Conservation (phyloP, 805 yeast species). For the Starmerella sp. region DNA sequence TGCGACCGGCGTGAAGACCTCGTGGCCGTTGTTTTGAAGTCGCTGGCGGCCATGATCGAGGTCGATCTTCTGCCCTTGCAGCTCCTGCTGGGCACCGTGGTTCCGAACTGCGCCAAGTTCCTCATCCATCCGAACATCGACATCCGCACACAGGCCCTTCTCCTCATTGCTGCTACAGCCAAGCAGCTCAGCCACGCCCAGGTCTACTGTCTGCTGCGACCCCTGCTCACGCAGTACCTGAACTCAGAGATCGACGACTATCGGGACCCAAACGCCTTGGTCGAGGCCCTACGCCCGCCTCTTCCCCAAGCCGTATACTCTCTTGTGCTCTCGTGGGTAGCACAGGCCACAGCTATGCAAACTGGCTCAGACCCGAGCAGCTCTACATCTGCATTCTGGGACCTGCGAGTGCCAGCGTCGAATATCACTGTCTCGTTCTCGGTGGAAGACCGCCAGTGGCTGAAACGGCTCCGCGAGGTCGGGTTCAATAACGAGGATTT, state of each 20-base stretch:
- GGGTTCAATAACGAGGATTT: constrained; percentile 63
- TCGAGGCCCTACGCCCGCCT: constrained; percentile 52
- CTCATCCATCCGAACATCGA: constrained; percentile 78
- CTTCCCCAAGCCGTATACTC: constrained; percentile 54
- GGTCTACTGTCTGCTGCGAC: constrained; percentile 69
- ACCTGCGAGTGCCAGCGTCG: constrained; percentile 24
- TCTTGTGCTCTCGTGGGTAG: constrained; percentile 58
- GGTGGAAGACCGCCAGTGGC: constrained; percentile 37
- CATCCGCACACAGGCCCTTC: constrained; percentile 60
- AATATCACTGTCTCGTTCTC: constrained; percentile 16
- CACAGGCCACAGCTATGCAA: constrained; percentile 36
- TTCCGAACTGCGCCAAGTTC: constrained; percentile 42
- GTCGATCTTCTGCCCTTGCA: constrained; percentile 45
- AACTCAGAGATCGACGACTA: constrained; percentile 65
- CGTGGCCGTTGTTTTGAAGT: constrained; percentile 56
- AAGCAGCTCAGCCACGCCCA: constrained; percentile 63
- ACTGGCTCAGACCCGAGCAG: background rate
- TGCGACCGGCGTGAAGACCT: constrained; percentile 67
- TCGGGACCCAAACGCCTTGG: constrained; percentile 52
- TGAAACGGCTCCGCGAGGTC: constrained; percentile 56
- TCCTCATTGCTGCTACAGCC: constrained; percentile 51
- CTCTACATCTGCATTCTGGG: constrained; percentile 62
- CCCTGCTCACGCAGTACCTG: constrained; percentile 64
- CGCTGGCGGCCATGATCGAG: constrained; percentile 44
- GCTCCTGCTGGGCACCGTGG: constrained; percentile 42